Base-by-base conservation (phyloP, 805 yeast species). In the Candida lessepsii region DNA sequence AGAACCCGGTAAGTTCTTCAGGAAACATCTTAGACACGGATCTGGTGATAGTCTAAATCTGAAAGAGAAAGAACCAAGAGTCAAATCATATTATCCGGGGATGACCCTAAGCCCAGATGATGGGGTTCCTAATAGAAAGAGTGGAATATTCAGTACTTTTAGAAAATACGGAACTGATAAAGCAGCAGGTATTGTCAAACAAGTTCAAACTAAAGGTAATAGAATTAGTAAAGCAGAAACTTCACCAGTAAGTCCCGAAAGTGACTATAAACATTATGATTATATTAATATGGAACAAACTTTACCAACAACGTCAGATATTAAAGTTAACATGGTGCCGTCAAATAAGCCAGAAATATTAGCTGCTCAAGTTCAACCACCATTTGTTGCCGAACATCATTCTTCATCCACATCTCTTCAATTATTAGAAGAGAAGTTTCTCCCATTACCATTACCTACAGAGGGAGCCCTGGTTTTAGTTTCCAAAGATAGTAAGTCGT, bases 1-100 rank as follows among this genome's bases (percentile, higher is more conserved):
- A 25, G 58, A 57, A n/a, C 18, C 39, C 2, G 42, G 40, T 25
- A 74, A 75, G 19, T 70, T 83, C 38, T 82, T 83, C 62, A 67
- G 84, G 47, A 74, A 81, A 46, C 87, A 81, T 50, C 71, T 75
- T 35, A 73, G 85, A 41, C 73, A 83, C n/a, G 75, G 73, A 35
- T 48, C 52, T 10, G 48, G 40, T 32, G 48, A 50, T 9, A 42
- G 34, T 26, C 30, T 35, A 7, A 33, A 64, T 28, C 3, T 26
- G 10, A 16, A 28, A 14, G 29, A 26, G 9, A 30, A 35, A 14
- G 35, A 36, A 24, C 36, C 41, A 8, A 32, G 47, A 37, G 42
- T 34, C 3, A 42, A 39, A 29, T 47, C 51, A n/a, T 47, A 47
- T 33, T 45, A 47, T 29, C 46, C 45, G 3, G 51, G 51, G 9